A percentile compares a stretch with the other conserved stretches of the same genome.
These are phyloP conservation scores for Amauroascus verrucosus DNA, from an alignment of 2,329 filamentous ascomycete genomes.

Conservation along the genomic window DNA sequence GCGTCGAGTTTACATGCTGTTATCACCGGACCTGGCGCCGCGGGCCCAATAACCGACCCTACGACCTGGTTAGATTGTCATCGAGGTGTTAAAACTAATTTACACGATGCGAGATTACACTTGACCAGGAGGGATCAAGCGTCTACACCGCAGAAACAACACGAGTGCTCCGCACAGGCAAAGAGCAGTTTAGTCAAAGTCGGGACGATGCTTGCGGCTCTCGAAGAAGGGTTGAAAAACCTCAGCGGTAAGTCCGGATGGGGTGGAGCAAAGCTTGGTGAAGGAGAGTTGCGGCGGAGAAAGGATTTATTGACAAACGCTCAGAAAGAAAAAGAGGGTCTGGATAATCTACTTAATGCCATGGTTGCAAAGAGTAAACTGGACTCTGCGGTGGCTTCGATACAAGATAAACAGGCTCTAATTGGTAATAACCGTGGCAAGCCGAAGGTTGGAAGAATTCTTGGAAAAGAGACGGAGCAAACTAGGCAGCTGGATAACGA, in stretches of 20 bases:
- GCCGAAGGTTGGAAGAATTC: conserved; percentile 38
- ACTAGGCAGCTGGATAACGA: conserved; percentile 54
- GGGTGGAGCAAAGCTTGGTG: conserved; percentile 39
- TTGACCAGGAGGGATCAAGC: conserved; percentile 53
- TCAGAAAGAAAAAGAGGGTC: conserved; percentile 51
- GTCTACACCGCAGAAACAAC: conserved; percentile 48
- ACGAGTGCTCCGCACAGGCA: conserved; percentile 52
- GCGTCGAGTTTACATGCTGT: conserved; percentile 36
- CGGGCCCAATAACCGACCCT: conserved; percentile 39
- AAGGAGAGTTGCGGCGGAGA: conserved; percentile 50
- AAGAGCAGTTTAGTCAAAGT: conserved; percentile 51
- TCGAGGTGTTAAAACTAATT: conserved; percentile 47
- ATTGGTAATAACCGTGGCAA: conserved; percentile 22
- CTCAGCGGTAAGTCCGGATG: conserved; percentile 24
- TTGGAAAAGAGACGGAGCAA: conserved; percentile 49
- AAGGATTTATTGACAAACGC: conserved; percentile 49
- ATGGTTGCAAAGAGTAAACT: conserved; percentile 44
- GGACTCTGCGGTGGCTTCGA: conserved; percentile 38
- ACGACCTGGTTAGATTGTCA: conserved; percentile 54
- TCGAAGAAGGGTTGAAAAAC: conserved; percentile 47
- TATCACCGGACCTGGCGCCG: conserved; percentile 33
- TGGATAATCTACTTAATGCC: conserved; percentile 51
- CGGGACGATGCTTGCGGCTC: conserved; percentile 43
- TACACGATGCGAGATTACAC: conserved; percentile 50
- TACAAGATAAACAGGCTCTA: conserved; percentile 38